Base-by-base conservation (phyloP, 2,329 filamentous ascomycete species). In the Aspergillus phoenicis region DNA sequence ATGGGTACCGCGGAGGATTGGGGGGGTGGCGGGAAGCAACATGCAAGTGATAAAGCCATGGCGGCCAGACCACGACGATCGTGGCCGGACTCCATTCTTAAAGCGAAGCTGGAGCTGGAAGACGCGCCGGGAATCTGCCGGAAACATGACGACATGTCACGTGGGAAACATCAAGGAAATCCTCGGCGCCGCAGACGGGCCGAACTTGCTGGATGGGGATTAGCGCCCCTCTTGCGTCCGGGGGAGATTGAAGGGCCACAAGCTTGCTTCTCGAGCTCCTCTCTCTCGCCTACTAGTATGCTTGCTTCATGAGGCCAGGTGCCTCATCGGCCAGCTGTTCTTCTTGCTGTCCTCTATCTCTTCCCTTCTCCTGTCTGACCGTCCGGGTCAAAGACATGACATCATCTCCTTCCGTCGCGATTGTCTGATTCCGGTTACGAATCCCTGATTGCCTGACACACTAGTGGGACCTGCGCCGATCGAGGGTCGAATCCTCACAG, bases 141-240 rank as follows among this genome's bases (percentile, higher is more conserved):
- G 41, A 45, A 20, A 22, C 6, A 71, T 75, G 71, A 75, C 68
- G 68, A 63, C 38, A 70, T 66, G 28, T 71, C 70, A 72, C 64
- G 65, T 71, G 69, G 45, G 13, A 3, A 57, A 13, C 20, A 43
- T 49, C 8, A 24, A 39, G 24, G 15, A 8, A 45, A 8, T 8
- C 1, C 7, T 39, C 55, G 62, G 68, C 57, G 43, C 13, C 26
- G 61, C 33, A 62, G 60, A 63, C 65, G 70, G 69, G 28, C 68
- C 68, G 68, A 58, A 1, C 1, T 1, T 28, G 3, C 67, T 52
- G 4, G 6, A 60, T 67, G 56, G 15, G 63, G 67, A 61, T 59
- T 73, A 72, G 71, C 62, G 65, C 39, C 51, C 38, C 30, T 55
- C 28, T 55, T 55, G 10, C 43, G 57, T 59, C 47, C 36, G 49